These are phyloP conservation scores for Celoporthe dispersa DNA, from an alignment of 2,329 filamentous ascomycete species.

Conservation along the genomic window DNA sequence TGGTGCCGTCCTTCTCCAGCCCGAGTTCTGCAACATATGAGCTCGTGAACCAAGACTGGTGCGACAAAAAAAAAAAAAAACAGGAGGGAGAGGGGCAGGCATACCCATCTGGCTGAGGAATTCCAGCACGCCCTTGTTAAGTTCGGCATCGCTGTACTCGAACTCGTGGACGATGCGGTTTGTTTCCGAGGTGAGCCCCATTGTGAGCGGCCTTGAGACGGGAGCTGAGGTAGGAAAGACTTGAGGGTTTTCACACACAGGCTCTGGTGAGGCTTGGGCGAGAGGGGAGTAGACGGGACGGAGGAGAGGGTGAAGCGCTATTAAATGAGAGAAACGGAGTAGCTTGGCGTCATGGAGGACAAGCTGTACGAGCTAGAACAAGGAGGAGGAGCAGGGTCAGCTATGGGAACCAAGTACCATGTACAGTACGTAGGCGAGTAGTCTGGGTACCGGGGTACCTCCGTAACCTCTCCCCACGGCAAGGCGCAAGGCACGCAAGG, in stretches of 20 bases:
- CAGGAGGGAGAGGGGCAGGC: constrained; percentile 32
- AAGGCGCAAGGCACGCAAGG: background rate
- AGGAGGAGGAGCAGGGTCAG: constrained; percentile 36
- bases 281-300: constrained; percentile 48
- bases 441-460: constrained; percentile 15
- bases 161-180: constrained; percentile 83
- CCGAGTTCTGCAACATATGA: constrained; percentile 69
- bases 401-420: constrained; percentile 32
- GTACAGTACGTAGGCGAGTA: constrained; percentile 2
- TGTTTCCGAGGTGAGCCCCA: constrained; percentile 72
- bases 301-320: constrained; percentile 40
- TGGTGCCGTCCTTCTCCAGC: constrained; percentile 74
- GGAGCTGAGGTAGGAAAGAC: constrained; percentile 60
- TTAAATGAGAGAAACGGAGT: constrained; percentile 42
- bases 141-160: constrained; percentile 77
- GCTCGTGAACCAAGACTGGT: constrained; percentile 15
- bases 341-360: constrained; percentile 54
- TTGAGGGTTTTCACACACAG: constrained; percentile 58
- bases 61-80: background rate
- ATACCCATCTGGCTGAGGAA: constrained; percentile 84
- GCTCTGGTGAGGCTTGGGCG: constrained; percentile 46
- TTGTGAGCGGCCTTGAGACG: constrained; percentile 59
- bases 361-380: constrained; percentile 55
- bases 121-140: constrained; percentile 81
- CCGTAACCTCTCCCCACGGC: constrained; percentile 2